These are phyloP conservation scores for Cnidoscolus chayamansa DNA, from an alignment of 441 rosid genomes.

Conservation along the genomic window DNA sequence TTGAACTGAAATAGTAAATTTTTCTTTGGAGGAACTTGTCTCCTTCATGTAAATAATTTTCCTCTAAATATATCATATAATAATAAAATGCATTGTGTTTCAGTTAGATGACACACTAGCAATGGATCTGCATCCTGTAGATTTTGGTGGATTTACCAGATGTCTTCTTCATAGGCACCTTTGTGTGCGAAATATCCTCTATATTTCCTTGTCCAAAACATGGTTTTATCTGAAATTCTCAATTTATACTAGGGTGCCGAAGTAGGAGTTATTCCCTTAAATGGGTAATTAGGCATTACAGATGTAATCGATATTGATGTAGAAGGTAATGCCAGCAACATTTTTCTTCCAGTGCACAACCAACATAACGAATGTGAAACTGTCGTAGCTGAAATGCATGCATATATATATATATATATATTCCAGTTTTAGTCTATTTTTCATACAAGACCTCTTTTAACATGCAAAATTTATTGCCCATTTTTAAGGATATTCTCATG, in stretches of 20 bases:
- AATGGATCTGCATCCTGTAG: neutral
- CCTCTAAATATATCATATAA: neutral
- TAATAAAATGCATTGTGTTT: neutral
- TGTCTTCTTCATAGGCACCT: neutral
- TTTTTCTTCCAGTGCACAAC: neutral
- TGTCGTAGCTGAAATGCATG: neutral
- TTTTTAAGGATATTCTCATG: conserved; percentile 4
- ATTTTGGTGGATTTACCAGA: neutral
- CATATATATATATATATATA: neutral
- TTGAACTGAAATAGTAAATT: neutral
- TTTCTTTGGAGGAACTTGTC: neutral
- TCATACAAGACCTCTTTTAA: neutral
- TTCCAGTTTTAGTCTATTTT: neutral
- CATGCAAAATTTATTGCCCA: neutral
- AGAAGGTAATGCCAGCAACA: neutral
- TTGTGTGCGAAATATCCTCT: neutral
- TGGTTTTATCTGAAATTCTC: conserved; percentile 4
- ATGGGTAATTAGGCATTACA: neutral
- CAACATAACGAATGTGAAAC: neutral
- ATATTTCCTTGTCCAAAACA: neutral
- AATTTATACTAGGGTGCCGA: neutral
- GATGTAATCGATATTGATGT: neutral
- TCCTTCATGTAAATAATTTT: neutral
- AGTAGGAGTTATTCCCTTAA: neutral
- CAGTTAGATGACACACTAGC: neutral